Percentiles rank a stretch among this genome's conserved stretches.
Conservation (phyloP, 2,329 filamentous ascomycete genomes). For the Xylaria multiplex region DNA sequence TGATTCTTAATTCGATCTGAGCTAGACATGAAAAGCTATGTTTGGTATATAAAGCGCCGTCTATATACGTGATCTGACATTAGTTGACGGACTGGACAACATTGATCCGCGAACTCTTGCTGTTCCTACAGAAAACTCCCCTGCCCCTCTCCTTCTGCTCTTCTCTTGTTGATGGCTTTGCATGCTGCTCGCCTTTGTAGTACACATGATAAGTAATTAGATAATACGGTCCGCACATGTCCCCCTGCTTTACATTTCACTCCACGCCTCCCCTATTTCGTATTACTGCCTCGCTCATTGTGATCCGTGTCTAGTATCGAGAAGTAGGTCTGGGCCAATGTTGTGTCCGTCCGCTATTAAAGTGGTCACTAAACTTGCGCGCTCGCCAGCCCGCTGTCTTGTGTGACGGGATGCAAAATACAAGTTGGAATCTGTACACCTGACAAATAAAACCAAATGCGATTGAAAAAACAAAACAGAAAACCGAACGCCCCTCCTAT, state of each 20-base stretch:
- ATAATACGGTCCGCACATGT: constrained; percentile 14
- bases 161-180: neutral
- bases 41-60: constrained; percentile 4
- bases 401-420: constrained; percentile 23
- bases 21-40: constrained; percentile 16
- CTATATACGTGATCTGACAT: constrained; percentile 20
- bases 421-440: constrained; percentile 21
- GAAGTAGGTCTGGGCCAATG: constrained; percentile 8
- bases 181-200: constrained; percentile 14
- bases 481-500: constrained; percentile 41
- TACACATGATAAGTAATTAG: constrained; percentile 1
- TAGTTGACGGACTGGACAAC: neutral
- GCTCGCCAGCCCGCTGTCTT: constrained; percentile 21
- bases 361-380: constrained; percentile 12
- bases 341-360: neutral
- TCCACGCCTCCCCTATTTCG: constrained; percentile 5
- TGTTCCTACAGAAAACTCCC: neutral
- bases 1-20: neutral
- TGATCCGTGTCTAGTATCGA: constrained; percentile 1
- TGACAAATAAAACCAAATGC: constrained; percentile 23
- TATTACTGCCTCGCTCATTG: neutral
- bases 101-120: neutral
- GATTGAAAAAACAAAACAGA: neutral
- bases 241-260: constrained; percentile 15
- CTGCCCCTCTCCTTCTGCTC: neutral